Base-by-base conservation (phyloP, 805 yeast genomes). In the Osmozyma mogii region DNA sequence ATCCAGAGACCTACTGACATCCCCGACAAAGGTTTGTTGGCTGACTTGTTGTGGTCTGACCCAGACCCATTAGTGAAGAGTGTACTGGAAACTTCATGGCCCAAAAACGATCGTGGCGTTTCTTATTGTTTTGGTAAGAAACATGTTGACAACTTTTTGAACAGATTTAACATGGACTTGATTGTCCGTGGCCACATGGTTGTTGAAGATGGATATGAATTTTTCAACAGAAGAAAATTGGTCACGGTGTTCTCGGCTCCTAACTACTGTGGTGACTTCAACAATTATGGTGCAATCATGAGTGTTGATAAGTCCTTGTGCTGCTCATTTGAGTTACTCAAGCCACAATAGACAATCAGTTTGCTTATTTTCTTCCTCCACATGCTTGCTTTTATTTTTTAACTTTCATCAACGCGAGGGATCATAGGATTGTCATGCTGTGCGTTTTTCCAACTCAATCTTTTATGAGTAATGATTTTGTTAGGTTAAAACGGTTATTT, bases 161-260 rank as follows among this genome's bases (percentile, higher is more conserved):
- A 68, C 28, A 63, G 64, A 22, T 81, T 82, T 51, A 74, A 77
- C 31, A 76, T 83, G 56, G 94, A 83, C 55, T 58, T 83, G 49
- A 74, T 83, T 38, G 84, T 81, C 26, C 61, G 94, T 45, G 94
- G 89, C 6, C 94, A 83, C 50, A 83, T 83, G 94, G 92, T 83
- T 25, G 94, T 83, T 22, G 89, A 83, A 51, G 89, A 83, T 49
- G 94, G 94, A 3, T 83, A 83, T 49, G 92, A 83, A 50, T 83
- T 83, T 50, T 83, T 79, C 52, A 78, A 77, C 36, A 77, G 74
- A 47, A 61, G 84, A 44, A 76, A 75, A 49, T 59, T 83, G 33
- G 92, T 83, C 1, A 83, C 94, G 0, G 76, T 83, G 1, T 83
- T 83, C 45, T 72, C 78, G 37, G 94, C 92, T 4, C 94, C 94